Conservation (phyloP, 257 asterid genomes). For the Petunia secreta region DNA sequence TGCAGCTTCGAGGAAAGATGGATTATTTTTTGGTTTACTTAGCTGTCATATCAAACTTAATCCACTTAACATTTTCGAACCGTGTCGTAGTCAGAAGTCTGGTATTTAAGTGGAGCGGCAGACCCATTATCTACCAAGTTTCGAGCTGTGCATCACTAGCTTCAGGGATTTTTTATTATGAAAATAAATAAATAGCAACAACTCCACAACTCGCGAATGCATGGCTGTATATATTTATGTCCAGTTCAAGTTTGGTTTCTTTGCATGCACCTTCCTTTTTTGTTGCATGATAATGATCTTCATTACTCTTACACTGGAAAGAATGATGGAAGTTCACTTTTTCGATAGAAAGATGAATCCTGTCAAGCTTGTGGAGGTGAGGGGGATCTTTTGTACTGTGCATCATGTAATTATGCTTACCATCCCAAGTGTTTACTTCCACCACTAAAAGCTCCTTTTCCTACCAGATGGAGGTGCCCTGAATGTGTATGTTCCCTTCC, state of each 20-base stretch:
- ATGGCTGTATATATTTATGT: neutral
- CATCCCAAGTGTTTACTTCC: conserved; percentile 89
- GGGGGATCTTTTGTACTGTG: conserved; percentile 73
- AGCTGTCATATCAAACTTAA: neutral
- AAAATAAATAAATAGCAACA: no score
- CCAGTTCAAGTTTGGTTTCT: neutral
- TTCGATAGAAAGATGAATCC: conserved; percentile 62
- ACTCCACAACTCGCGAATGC: neutral
- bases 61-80: neutral
- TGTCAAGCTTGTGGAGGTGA: conserved; percentile 83
- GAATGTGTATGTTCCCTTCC: conserved; percentile 74
- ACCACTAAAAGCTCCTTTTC: conserved; percentile 60
- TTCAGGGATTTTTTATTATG: no score
- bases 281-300: conserved; percentile 17
- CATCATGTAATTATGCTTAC: conserved; percentile 76
- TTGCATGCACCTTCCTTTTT: neutral
- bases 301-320: conserved; percentile 9
- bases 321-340: conserved; percentile 7
- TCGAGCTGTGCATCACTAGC: no score
- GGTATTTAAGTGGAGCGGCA: no score
- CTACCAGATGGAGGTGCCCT: conserved; percentile 90
- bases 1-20: no score
- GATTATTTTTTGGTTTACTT: conserved; percentile 2
- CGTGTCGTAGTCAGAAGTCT: no score
- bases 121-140: no score